phyloP scores from a whole-genome alignment of 352 stramenopile species.

The Aphanomyces stellatus region DNA sequence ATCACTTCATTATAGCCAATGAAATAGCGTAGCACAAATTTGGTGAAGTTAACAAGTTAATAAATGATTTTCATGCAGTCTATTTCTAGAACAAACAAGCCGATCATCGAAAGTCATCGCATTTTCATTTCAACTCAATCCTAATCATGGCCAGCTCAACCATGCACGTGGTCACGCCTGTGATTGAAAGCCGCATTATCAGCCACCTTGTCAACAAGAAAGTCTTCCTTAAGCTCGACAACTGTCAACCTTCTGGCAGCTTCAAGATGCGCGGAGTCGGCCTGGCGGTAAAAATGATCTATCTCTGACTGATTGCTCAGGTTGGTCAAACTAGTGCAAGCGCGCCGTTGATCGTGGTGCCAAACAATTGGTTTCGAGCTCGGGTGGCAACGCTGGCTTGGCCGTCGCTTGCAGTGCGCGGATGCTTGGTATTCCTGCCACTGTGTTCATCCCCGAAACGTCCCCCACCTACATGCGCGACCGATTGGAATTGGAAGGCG shows the following conservation, averaged over 20 bases:
- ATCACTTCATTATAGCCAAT: no score
- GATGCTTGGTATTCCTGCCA: constrained; percentile 40
- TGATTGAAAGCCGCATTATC: constrained; percentile 43
- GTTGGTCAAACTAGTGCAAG: background rate
- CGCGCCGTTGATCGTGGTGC: constrained; percentile 20
- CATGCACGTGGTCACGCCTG: constrained; percentile 31
- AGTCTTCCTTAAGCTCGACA: constrained; percentile 79
- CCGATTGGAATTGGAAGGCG: constrained; percentile 47
- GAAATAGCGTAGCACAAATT: no score
- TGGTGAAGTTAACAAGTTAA: no score
- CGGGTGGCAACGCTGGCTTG: constrained; percentile 73
- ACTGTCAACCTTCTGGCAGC: constrained; percentile 53
- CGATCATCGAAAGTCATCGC: no score
- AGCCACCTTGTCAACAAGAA: constrained; percentile 26
- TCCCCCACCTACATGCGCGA: constrained; percentile 62
- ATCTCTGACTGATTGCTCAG: background rate
- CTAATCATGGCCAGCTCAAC: background rate
- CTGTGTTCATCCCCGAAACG: constrained; percentile 62
- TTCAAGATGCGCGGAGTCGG: constrained; percentile 83
- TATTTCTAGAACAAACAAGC: no score
- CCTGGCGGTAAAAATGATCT: constrained; percentile 19
- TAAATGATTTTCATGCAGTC: no score
- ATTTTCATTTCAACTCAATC: no score
- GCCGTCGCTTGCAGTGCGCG: constrained; percentile 45
- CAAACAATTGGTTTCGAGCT: constrained; percentile 41